Evolutionary conservation across 495 filamentous ascomycete species (phyloP).

Genomic region (Lasiosphaeria ovina): DNA sequence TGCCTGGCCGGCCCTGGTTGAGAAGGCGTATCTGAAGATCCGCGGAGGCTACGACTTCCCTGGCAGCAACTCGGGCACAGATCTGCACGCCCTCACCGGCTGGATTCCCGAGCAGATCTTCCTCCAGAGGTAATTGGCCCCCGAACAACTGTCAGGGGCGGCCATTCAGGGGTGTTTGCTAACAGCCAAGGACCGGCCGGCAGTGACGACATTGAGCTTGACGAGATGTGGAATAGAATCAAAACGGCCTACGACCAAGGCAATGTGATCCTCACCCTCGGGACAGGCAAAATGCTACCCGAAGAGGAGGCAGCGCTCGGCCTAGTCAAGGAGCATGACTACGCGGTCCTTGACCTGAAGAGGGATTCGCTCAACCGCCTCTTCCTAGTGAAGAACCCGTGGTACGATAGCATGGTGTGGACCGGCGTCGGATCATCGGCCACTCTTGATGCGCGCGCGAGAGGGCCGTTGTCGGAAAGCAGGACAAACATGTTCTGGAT

Average conservation of each 20-base stretch:
- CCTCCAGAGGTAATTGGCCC: constrained; percentile 60
- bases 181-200: constrained; percentile 3
- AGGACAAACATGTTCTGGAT: constrained; percentile 88
- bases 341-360: constrained; percentile 81
- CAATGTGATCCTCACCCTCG: constrained; percentile 84
- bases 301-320: constrained; percentile 77
- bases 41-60: constrained; percentile 97
- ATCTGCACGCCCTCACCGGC: constrained; percentile 84
- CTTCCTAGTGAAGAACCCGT: constrained; percentile 91
- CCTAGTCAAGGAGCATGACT: constrained; percentile 86
- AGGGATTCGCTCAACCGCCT: constrained; percentile 55
- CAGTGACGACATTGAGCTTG: constrained; percentile 67
- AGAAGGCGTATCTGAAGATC: constrained; percentile 98
- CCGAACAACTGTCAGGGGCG: no score
- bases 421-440: constrained; percentile 37
- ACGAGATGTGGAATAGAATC: constrained; percentile 75
- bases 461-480: constrained; percentile 18
- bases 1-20: constrained; percentile 89
- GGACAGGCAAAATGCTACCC: constrained; percentile 74
- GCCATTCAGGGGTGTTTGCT: neutral
- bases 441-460: constrained; percentile 22
- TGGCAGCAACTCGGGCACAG: constrained; percentile 95
- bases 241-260: constrained; percentile 70
- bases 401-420: constrained; percentile 78
- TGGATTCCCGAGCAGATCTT: constrained; percentile 98